Evolutionary conservation across 805 yeast genomes (phyloP).

Genomic region (Cyberlindnera nakhonratchasimensis): DNA sequence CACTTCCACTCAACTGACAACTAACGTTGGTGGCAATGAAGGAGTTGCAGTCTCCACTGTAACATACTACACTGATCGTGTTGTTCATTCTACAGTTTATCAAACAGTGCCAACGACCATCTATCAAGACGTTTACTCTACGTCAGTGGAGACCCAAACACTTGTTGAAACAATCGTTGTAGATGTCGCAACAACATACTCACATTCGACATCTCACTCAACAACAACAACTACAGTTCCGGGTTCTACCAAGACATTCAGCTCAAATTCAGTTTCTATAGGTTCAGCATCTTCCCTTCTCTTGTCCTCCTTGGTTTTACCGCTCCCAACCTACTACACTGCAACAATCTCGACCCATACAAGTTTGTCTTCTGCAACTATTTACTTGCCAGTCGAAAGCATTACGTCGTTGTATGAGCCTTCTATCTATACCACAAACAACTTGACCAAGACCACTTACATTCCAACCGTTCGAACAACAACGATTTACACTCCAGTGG

Average conservation of each 20-base stretch:
- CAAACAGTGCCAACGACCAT: constrained; percentile 9
- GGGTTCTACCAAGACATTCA: constrained; percentile 1
- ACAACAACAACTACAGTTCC: constrained; percentile 15
- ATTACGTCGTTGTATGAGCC: constrained; percentile 10
- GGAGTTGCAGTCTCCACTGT: constrained; percentile 16
- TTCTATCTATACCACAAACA: constrained; percentile 4
- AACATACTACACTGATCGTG: constrained; percentile 12
- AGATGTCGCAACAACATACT: constrained; percentile 3
- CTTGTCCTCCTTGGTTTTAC: constrained; percentile 16
- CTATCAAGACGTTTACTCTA: constrained; percentile 3
- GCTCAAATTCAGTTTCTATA: constrained; percentile 3
- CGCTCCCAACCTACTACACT: constrained; percentile 12
- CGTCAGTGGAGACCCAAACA: constrained; percentile 6
- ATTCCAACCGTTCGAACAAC: constrained; percentile 2
- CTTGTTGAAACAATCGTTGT: constrained; percentile 4
- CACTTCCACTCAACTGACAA: constrained; percentile 9
- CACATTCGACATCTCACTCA: constrained; percentile 13
- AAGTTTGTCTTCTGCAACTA: background rate
- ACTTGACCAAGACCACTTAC: constrained; percentile 17
- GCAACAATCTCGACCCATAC: constrained; percentile 8
- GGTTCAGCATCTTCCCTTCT: constrained; percentile 6
- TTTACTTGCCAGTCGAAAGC: constrained; percentile 2
- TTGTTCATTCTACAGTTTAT: constrained; percentile 1
- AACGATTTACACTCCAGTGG: constrained; percentile 1
- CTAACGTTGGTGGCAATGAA: constrained; percentile 18